phyloP scores from a whole-genome alignment of 768 basidiomycete species.

The Macrolepiota fuliginosa region DNA sequence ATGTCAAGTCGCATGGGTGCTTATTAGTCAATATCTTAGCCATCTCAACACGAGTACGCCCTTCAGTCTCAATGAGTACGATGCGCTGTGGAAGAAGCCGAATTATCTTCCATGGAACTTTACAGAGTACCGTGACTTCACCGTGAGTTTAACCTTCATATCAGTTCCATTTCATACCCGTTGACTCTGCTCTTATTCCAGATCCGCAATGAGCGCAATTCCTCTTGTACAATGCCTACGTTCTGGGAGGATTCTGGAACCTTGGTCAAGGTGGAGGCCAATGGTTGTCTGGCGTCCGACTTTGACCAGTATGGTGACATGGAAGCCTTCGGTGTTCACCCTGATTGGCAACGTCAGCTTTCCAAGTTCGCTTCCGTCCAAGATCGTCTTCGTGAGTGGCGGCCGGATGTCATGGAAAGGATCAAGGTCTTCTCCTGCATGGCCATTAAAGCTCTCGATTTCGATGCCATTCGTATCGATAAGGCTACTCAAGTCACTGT shows the following conservation, averaged over 20 bases:
- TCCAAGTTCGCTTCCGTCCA: conserved; percentile 96
- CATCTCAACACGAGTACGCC: conserved; percentile 79
- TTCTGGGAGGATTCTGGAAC: conserved; percentile 82
- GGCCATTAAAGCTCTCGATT: conserved; percentile 82
- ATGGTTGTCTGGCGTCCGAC: conserved; percentile 79
- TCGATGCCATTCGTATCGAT: conserved; percentile 94
- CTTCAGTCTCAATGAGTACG: conserved; percentile 74
- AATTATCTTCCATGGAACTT: conserved; percentile 84
- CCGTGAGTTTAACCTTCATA: conserved; percentile 35
- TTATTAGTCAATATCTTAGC: conserved; percentile 33
- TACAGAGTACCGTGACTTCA: conserved; percentile 79
- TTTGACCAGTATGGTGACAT: conserved; percentile 97
- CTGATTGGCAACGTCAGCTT: conserved; percentile 91
- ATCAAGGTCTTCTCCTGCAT: conserved; percentile 81
- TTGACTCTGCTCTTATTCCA: conserved; percentile 24
- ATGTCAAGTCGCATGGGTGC: background rate
- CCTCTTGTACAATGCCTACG: conserved; percentile 69
- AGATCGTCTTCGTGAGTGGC: conserved; percentile 94
- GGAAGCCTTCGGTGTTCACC: conserved; percentile 97
- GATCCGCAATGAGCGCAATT: conserved; percentile 70
- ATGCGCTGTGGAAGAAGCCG: conserved; percentile 72
- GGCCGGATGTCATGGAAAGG: conserved; percentile 72
- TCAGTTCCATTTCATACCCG: conserved; percentile 6
- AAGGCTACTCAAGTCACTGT: conserved; percentile 92
- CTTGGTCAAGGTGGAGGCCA: conserved; percentile 50